Evolutionary conservation across 768 basidiomycete genomes (phyloP), one percentile per base, ranked within the genome.

Genomic region (Suillus lakei): DNA sequence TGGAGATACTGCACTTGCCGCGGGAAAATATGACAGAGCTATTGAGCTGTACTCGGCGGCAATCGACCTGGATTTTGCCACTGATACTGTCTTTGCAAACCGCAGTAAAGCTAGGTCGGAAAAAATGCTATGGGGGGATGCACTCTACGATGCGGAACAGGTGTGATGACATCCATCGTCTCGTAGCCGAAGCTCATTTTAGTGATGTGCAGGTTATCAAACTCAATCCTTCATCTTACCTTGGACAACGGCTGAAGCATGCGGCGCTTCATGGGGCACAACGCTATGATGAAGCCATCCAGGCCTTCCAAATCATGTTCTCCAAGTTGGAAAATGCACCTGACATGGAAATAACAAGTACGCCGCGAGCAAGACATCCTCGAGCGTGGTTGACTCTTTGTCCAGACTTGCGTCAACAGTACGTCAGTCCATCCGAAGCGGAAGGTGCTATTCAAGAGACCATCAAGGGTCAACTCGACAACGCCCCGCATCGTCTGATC

Each of bases 81-180:
- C 23, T 0, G 55, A 56, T 23, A 4, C 23, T 1, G 2, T 38
- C 23, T 56, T 56, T 38, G n/a, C 16, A 16, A 56, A 56, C 8
- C 55, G 55, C 55, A 38, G 55, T 4, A 38, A 38, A 23, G 55
- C 55, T 7, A 38, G 15, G 8, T 23, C 23, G 4, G 23, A 10
- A 5, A 30, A 53, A 53, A 53, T 53, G 51, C 18, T 53, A 53
- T 53, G 51, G 51, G 51, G 21, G 9, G 51, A 53, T 53, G 51
- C 51, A 0, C 30, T 53, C 0, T 30, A 21, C 0, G 51, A 32
- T 12, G 51, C 51, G n/a, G n/a, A n/a, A n/a, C n/a, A n/a, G n/a
- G 43, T 43, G 43, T 18, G 8, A 43, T 43, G 2, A 21, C 43
- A 21, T 18, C 18, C 21, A 43, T 21, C 5, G 10, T 53, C 30